Evolutionary conservation across 106 monocot species (phyloP), one percentile per base, ranked within the genome.

Genomic region (Acorus calamus): DNA sequence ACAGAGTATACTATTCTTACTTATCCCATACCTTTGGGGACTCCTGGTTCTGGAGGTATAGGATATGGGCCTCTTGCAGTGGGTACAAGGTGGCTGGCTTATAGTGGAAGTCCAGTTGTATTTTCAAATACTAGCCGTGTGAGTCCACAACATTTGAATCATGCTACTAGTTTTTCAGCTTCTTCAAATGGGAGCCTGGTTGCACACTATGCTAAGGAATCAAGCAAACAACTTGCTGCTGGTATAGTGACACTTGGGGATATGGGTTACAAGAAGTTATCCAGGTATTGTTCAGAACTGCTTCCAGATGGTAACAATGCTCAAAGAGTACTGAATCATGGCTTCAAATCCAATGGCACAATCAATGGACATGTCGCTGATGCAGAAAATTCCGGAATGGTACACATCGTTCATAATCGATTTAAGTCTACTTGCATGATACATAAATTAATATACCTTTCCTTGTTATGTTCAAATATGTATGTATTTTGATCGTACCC

Each of bases 1-100:
- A 89, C 68, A 77, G 82, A 84, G 62, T 94, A 94, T 71, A 94
- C 86, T 12, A 78, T 89, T 71, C 81, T 94, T 42, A 94, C 94
- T 28, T 65, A 68, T 43, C 89, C 89, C 53, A 71, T 81, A 65
- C 68, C 72, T 70, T 49, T 73, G 3, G 60, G 65, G 8, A 55
- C 7, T 74, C 55, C 70, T 75, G 74, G 76, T 66, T 74, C 85
- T 75, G 77, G 75, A 68, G 66, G 68, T 63, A 67, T 80, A 66
- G 83, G 88, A 1, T 89, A 86, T 72, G 94, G 94, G 9, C 86
- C 94, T 64, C 89, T 94, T 78, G 94, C 89, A 49, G 81, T 94
- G 64, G 94, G 94, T 42, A 58, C 86, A 5, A 84, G 94, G 64
- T 94, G 94, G 94, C 60, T 94, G 65, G 89, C 94, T 47, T 94